Base-by-base conservation (phyloP, 768 basidiomycete species). In the Phylloporus rhodoxanthus region DNA sequence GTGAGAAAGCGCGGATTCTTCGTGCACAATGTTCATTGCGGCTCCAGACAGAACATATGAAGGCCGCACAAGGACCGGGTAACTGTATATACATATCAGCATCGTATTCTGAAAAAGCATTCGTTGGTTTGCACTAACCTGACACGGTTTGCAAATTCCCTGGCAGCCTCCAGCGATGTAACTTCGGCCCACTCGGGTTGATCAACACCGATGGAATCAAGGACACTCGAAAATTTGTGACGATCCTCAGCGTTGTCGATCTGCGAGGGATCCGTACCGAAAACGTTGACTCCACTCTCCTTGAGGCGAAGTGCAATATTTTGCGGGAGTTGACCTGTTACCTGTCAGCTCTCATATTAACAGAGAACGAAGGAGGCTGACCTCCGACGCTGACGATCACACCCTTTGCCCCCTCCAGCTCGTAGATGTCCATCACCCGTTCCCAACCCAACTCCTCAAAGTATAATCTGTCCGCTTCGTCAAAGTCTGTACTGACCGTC, bases 401-500 rank as follows among this genome's bases (percentile, higher is more conserved):
- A 64, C 96, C 96, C 46, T 87, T 81, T 1, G 96, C 87, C 29
- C 81, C 78, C 66, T 99, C 96, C 52, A 98, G 72, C 68, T 99
- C 96, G 62, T 98, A 99, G 60, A 99, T 98, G 69, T 99, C 96
- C 95, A 99, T 97, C 55, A 99, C 94, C 36, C 95, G 83, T 70
- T 99, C 96, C 71, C 80, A 98, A 43, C 95, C 92, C 50, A 99
- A 81, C 67, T 98, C 95, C 68, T 99, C 96, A 66, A 99, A 99
- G 75, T 99, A 99, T 41, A 99, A 73, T 50, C 96, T 76, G 62
- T 98, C 96, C n/a, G 96, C 96, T 72, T 99, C 96, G 63, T 99
- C 96, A 68, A 94, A 99, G 69, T 98, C 96, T 50, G 96, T 99
- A 7, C 94, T 97, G 36, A 98, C 96, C 4, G 96, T 99, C 72